Evolutionary conservation across 2,329 filamentous ascomycete species (phyloP).

Genomic region (Orbilia blumenaviensis): DNA sequence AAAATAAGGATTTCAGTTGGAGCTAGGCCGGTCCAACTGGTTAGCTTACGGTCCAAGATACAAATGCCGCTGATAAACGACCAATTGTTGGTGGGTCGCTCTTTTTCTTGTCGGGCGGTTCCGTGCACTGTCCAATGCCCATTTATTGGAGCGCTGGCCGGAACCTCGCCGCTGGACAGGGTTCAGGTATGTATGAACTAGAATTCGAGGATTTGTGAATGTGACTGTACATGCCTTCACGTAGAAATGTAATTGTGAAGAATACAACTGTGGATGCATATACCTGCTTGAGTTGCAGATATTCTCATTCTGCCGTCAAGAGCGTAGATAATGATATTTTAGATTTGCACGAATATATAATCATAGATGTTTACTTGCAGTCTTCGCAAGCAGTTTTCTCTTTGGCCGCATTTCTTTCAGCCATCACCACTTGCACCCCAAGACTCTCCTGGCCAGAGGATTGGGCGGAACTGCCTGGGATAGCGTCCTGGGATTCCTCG

Average conservation of each 20-base stretch:
- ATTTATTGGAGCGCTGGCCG: background rate
- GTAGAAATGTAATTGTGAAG: background rate
- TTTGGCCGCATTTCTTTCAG: background rate
- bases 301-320: background rate
- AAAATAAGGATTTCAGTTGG: background rate
- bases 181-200: no score
- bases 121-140: slow-evolving; percentile 14
- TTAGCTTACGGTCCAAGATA: background rate
- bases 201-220: background rate
- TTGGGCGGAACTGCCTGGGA: background rate
- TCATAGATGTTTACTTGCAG: slow-evolving; percentile 2
- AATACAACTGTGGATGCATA: background rate
- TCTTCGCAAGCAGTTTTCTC: slow-evolving; percentile 23
- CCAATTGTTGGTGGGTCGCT: background rate
- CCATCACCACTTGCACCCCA: slow-evolving; percentile 11
- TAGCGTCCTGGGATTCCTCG: background rate
- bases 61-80: slow-evolving; percentile 51
- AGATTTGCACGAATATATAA: background rate
- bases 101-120: slow-evolving; percentile 43
- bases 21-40: background rate
- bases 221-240: background rate
- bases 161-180: background rate
- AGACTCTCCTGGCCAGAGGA: background rate
- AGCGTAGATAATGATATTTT: background rate
- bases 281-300: background rate